Base-by-base conservation (phyloP, 345 rosid species). In the Isatis tinctoria region DNA sequence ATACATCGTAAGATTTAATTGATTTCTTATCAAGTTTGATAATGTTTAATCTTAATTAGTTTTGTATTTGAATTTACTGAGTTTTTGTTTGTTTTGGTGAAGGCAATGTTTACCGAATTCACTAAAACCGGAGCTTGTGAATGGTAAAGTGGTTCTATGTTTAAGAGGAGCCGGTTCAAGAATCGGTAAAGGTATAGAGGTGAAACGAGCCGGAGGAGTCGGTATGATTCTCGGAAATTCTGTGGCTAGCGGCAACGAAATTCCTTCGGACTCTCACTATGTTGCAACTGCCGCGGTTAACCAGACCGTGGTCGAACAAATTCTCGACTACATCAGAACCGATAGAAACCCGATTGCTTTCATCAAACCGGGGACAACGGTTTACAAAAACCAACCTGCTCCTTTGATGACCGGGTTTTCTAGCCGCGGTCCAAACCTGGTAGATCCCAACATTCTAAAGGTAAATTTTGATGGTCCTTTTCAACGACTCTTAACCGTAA, bases 71-170 rank as follows among this genome's bases (percentile, higher is more conserved):
- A 13, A 1, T 2, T 48, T n/a, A 41, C 28, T 52, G 27, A 14
- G 13, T 24, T 48, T 51, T 45, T 30, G 33, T 26, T 62, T 52
- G 0, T 45, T 45, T 35, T 22, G 8, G 33, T 67, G 75, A 75
- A 91, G 97, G 40, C 90, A 88, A 75, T 94, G 98, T 78, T 84
- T 87, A 12, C 85, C 92, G 0, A 81, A 80, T 67, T 86, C 96
- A 17, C 86, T 94, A 10, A 64, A 71, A 3, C 83, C 90, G 0
- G 74, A 74, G 12, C 85, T 83, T 78, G 92, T 83, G 24, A 83
- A 82, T 26, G 98, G 95, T n/a, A 94, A 91, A 81, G 83, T 91
- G 26, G 97, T 94, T 14, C 24, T 91, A 51, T 89, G 98, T 86
- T 32, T 77, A 40, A 85, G 93, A 80, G 95, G 95, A n/a, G 45